phyloP scores from a whole-genome alignment of 2,329 filamentous ascomycete species.

The Emmonsiellopsis sp. region DNA sequence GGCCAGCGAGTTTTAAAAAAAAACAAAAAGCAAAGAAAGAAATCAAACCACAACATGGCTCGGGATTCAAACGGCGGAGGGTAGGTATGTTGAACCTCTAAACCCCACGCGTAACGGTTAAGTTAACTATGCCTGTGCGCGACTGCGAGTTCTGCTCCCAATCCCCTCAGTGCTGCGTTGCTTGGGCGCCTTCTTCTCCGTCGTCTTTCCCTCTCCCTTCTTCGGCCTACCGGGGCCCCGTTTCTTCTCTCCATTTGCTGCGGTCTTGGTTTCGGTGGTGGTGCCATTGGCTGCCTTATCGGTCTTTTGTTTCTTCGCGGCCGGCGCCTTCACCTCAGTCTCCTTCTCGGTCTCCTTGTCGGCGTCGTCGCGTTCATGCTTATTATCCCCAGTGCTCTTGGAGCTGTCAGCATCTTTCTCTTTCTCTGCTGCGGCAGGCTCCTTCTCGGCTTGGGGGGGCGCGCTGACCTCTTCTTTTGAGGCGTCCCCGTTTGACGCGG shows the following conservation, averaged over 20 bases:
- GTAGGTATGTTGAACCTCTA: too few relatives aligned
- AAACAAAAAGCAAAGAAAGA: too few relatives aligned
- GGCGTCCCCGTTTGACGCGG: neutral
- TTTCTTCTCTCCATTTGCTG: conserved; percentile 21
- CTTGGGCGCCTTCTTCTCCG: conserved; percentile 7
- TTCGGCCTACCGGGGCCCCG: conserved; percentile 22
- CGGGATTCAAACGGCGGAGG: too few relatives aligned
- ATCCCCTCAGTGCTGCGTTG: conserved; percentile 22
- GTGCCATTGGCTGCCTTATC: conserved; percentile 14
- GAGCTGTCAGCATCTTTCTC: neutral
- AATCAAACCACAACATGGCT: too few relatives aligned
- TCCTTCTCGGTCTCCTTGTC: neutral
- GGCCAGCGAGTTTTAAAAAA: neutral
- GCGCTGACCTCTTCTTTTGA: neutral
- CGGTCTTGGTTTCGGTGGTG: conserved; percentile 4
- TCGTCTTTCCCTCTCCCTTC: conserved; percentile 15
- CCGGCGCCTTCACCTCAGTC: conserved; percentile 14
- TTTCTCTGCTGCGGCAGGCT: neutral
- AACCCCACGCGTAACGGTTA: neutral
- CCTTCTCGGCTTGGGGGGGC: neutral
- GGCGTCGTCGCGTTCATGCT: conserved; percentile 2
- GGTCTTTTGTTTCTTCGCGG: conserved; percentile 29
- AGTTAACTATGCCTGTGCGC: conserved; percentile 21
- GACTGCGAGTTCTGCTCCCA: conserved; percentile 32
- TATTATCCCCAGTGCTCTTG: neutral